Evolutionary conservation across 2,329 filamentous ascomycete species (phyloP).

Genomic region (Aspergillus ochraceus): DNA sequence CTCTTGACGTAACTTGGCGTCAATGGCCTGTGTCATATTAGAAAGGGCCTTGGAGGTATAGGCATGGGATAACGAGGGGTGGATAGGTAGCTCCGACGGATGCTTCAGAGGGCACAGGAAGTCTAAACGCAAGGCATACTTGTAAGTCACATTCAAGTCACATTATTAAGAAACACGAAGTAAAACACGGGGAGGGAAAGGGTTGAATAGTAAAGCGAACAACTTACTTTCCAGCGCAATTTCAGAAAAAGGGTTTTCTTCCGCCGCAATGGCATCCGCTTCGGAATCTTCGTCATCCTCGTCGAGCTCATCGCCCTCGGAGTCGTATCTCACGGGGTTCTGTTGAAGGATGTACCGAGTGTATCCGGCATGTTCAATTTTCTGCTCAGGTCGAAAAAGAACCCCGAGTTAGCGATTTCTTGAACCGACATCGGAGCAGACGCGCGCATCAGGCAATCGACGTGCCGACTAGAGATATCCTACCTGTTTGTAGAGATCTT

Average conservation of each 20-base stretch:
- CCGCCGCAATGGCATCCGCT: slow-evolving; percentile 57
- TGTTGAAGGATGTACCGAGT: slow-evolving; percentile 58
- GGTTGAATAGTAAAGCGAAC: neutral
- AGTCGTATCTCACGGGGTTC: slow-evolving; percentile 62
- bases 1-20: slow-evolving; percentile 59
- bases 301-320: slow-evolving; percentile 63
- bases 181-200: neutral
- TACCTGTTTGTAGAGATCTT: slow-evolving; percentile 58
- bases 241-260: slow-evolving; percentile 62
- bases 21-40: slow-evolving; percentile 57
- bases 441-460: neutral
- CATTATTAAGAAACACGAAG: neutral
- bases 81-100: slow-evolving; percentile 59
- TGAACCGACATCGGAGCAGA: neutral
- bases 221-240: slow-evolving; percentile 57
- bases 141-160: neutral
- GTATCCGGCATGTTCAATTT: slow-evolving; percentile 63
- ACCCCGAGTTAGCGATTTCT: slow-evolving; percentile 9
- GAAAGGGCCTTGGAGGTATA: slow-evolving; percentile 61
- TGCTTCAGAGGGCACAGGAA: slow-evolving; percentile 63
- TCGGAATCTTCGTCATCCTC: slow-evolving; percentile 59
- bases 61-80: slow-evolving; percentile 59
- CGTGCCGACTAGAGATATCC: neutral
- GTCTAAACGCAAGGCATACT: slow-evolving; percentile 37
- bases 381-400: slow-evolving; percentile 38